Conservation (phyloP, 2,329 filamentous ascomycete genomes). For the Colletotrichum sp. region DNA sequence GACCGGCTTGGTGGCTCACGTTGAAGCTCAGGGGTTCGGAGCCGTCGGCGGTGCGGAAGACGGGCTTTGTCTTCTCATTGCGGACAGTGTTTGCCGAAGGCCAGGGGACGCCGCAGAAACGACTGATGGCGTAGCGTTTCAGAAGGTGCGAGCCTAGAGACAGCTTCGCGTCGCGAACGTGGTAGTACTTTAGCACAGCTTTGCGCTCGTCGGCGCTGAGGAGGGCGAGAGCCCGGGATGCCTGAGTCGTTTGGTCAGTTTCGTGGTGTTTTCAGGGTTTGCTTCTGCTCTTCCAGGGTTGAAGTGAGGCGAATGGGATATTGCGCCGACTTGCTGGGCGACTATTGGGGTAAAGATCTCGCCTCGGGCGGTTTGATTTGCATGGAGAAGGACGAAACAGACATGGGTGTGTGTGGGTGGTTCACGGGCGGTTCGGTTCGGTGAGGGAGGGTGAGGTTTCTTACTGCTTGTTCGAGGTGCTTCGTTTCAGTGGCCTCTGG, state of each 20-base stretch:
- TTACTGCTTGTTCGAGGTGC: constrained; percentile 52
- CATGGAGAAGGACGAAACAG: not conserved
- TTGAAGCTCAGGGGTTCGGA: constrained; percentile 68
- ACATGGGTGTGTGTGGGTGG: not conserved
- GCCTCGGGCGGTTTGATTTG: not conserved
- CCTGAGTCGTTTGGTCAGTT: constrained; percentile 39
- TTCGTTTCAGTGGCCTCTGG: constrained; percentile 53
- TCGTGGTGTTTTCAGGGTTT: not conserved
- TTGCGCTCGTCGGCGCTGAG: constrained; percentile 61
- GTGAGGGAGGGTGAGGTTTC: constrained; percentile 21
- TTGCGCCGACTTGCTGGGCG: not conserved
- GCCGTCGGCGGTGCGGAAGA: constrained; percentile 54
- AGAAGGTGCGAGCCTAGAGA: constrained; percentile 74
- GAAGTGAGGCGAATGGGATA: not conserved
- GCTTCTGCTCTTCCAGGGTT: not conserved
- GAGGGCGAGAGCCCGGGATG: constrained; percentile 57
- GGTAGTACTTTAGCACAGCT: constrained; percentile 65
- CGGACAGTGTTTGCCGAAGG: constrained; percentile 59
- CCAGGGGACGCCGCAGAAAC: constrained; percentile 66
- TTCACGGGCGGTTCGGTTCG: not conserved
- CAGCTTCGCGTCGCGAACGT: constrained; percentile 77
- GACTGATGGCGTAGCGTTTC: constrained; percentile 73
- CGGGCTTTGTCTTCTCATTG: constrained; percentile 59
- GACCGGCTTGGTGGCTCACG: constrained; percentile 77
- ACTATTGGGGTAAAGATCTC: not conserved